phyloP scores from a whole-genome alignment of 2,329 filamentous ascomycete genomes.

The Ophiostoma populinum region DNA sequence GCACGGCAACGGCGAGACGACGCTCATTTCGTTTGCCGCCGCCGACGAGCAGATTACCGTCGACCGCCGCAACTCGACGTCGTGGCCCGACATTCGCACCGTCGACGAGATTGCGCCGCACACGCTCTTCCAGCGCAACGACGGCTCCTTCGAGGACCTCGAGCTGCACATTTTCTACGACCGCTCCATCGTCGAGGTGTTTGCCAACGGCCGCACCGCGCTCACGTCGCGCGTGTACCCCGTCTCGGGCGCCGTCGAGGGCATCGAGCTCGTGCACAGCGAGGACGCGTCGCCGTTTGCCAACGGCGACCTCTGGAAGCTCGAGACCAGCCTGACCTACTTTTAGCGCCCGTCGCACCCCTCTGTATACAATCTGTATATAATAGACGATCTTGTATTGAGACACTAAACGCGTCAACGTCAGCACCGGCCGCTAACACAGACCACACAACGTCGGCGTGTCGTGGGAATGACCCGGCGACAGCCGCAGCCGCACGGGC shows the following conservation, averaged over 20 bases:
- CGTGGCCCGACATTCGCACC: conserved; percentile 19
- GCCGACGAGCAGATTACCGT: conserved; percentile 23
- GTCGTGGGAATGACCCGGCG: background rate
- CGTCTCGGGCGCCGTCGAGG: background rate
- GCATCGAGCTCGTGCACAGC: background rate
- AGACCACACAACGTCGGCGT: no score
- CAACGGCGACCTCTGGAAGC: background rate
- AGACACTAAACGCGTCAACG: no score
- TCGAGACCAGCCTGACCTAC: background rate
- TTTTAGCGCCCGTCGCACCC: no score
- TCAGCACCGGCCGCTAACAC: no score
- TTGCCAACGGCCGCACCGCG: conserved; percentile 25
- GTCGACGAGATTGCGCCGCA: conserved; percentile 22
- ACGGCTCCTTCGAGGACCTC: conserved; percentile 18
- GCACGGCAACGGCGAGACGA: conserved; percentile 11
- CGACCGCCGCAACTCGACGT: conserved; percentile 19
- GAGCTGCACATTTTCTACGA: conserved; percentile 25
- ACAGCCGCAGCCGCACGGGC: background rate
- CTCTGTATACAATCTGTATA: no score
- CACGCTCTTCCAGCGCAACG: conserved; percentile 24
- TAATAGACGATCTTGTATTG: no score
- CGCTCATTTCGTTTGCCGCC: conserved; percentile 22
- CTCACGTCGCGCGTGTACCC: conserved; percentile 22
- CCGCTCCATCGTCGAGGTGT: conserved; percentile 25
- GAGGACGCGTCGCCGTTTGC: background rate